A percentile compares a stretch with the other conserved stretches of the same genome.
Conservation (phyloP, 768 basidiomycete species). For the Mycena sanguinolenta region DNA sequence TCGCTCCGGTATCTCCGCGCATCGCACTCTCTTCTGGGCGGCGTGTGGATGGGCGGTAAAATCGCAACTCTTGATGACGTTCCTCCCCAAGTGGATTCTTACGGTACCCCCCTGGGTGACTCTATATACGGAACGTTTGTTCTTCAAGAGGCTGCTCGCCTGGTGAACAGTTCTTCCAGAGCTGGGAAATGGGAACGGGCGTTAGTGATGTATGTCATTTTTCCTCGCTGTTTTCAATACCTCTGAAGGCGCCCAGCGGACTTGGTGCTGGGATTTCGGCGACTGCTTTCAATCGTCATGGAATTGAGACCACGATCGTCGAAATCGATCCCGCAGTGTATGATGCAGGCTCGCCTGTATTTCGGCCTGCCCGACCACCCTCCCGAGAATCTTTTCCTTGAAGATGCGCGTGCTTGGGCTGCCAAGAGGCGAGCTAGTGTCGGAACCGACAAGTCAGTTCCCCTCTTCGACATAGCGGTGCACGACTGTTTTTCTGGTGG, state of each 20-base stretch:
- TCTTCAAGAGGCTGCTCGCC: slow-evolving; percentile 86
- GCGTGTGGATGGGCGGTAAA: slow-evolving; percentile 82
- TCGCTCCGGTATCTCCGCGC: slow-evolving; percentile 74
- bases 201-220: slow-evolving; percentile 73
- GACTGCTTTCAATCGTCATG: slow-evolving; percentile 77
- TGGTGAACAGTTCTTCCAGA: slow-evolving; percentile 68
- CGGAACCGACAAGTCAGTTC: slow-evolving; percentile 44
- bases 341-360: slow-evolving; percentile 78
- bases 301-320: slow-evolving; percentile 82
- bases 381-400: slow-evolving; percentile 71
- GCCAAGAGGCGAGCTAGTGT: slow-evolving; percentile 51
- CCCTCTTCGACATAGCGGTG: slow-evolving; percentile 77
- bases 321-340: slow-evolving; percentile 96
- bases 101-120: slow-evolving; percentile 72
- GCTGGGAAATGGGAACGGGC: slow-evolving; percentile 63
- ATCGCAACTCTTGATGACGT: slow-evolving; percentile 57
- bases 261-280: slow-evolving; percentile 90
- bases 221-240: slow-evolving; percentile 14
- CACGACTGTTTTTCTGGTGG: slow-evolving; percentile 98
- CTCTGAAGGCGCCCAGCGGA: slow-evolving; percentile 66
- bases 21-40: slow-evolving; percentile 75
- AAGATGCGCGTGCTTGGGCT: slow-evolving; percentile 86
- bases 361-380: slow-evolving; percentile 84
- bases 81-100: slow-evolving; percentile 62
- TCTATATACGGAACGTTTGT: slow-evolving; percentile 89